Evolutionary conservation across 2,329 filamentous ascomycete genomes (phyloP), one percentile per base, ranked within the genome.

Genomic region (Penicillium sp.): DNA sequence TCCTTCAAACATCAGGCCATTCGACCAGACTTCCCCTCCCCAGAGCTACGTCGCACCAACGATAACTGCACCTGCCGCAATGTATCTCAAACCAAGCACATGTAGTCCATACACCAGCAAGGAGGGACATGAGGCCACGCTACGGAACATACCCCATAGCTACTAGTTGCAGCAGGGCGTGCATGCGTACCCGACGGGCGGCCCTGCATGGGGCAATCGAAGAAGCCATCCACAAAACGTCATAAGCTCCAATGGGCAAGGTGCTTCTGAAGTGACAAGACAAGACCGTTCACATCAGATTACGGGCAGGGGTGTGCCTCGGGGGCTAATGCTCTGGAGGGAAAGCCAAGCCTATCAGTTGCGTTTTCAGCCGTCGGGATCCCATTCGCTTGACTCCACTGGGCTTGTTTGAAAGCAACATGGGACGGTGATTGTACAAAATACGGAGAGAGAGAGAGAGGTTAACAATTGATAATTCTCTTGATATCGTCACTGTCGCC

Each of bases 181-280:
- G 58, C 57, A 57, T 57, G 46, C 54, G 39, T 61, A 60, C 56
- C 59, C 60, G 58, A 61, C 40, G 57, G 58, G 56, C 53, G 55
- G 53, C 45, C 53, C 32, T 59, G 56, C 57, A 49, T 23, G 14
- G 13, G 16, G 4, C 8, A 26, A 39, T 29, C 30, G 13, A 40
- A 7, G 19, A 38, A 51, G 45, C 44, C 30, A 36, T 41, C 11
- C 6, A 2, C 3, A 26, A 42, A 32, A 30, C 45, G 45, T 38
- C 39, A 44, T 43, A 3, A 9, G 6, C 14, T 11, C 30, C 27
- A 26, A 39, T 34, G 7, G 32, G 39, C n/a, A 49, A 44, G 50
- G 30, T 4, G 27, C 10, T 14, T 29, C 11, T 38, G n/a, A 7
- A 38, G 11, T 27, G 7, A 9, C 1, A 47, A 18, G 23, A 41